These are phyloP conservation scores for Xylariaceae sp. DNA, from an alignment of 2,329 filamentous ascomycete species.

Conservation along the genomic window DNA sequence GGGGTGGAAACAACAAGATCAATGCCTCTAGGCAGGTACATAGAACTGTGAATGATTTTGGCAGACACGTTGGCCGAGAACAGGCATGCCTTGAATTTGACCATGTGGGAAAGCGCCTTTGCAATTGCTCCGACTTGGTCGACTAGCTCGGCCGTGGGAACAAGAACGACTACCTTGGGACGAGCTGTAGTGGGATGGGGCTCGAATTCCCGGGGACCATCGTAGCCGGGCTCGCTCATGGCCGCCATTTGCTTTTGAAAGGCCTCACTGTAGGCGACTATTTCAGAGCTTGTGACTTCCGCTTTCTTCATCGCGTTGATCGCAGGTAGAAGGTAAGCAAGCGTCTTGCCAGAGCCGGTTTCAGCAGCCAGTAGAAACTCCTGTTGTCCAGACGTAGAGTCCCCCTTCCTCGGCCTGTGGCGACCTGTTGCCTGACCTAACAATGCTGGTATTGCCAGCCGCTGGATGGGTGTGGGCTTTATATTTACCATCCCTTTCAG, in stretches of 20 bases:
- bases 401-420: slow-evolving; percentile 29
- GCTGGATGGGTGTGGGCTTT: slow-evolving; percentile 82
- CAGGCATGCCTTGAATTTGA: slow-evolving; percentile 81
- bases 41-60: slow-evolving; percentile 74
- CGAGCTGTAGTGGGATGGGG: slow-evolving; percentile 71
- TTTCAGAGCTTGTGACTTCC: slow-evolving; percentile 57
- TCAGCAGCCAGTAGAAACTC: slow-evolving; percentile 86
- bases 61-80: slow-evolving; percentile 75
- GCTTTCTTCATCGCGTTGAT: slow-evolving; percentile 80
- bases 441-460: slow-evolving; percentile 79
- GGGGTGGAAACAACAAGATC: slow-evolving; percentile 86
- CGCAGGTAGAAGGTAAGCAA: slow-evolving; percentile 83
- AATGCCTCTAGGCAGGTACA: slow-evolving; percentile 77
- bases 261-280: slow-evolving; percentile 54
- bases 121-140: slow-evolving; percentile 77
- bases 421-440: slow-evolving; percentile 52
- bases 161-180: slow-evolving; percentile 78
- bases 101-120: slow-evolving; percentile 76
- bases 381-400: slow-evolving; percentile 35
- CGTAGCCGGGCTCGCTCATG: slow-evolving; percentile 50
- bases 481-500: slow-evolving; percentile 71
- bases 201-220: slow-evolving; percentile 62
- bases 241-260: slow-evolving; percentile 54
- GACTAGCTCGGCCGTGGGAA: slow-evolving; percentile 90
- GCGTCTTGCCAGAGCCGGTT: slow-evolving; percentile 93